Conservation (phyloP, 2,329 filamentous ascomycete genomes). For the Sclerotinia spermophila region DNA sequence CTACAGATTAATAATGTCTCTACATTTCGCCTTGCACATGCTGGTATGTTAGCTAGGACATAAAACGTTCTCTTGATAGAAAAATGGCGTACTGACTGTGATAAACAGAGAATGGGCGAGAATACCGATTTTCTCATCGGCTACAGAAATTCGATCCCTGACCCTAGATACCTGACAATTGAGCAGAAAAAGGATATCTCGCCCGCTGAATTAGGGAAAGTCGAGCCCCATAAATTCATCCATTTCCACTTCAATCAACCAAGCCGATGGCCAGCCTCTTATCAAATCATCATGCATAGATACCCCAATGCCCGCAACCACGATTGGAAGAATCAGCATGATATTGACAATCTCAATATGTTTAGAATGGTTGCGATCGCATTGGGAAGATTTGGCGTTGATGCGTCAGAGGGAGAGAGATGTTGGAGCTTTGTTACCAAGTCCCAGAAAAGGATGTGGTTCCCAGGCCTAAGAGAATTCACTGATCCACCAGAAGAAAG, state of each 20-base stretch:
- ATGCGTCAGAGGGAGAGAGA: not conserved
- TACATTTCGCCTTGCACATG: not conserved
- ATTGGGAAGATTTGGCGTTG: not conserved
- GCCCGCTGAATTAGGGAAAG: not conserved
- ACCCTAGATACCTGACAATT: not conserved
- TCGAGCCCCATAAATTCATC: not conserved
- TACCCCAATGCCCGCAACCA: not conserved
- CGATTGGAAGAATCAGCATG: not conserved
- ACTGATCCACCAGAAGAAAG: not conserved
- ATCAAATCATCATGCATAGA: constrained; percentile 1
- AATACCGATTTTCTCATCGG: no score
- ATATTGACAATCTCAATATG: not conserved
- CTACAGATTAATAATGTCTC: not conserved
- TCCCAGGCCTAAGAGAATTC: not conserved
- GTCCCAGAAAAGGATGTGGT: not conserved
- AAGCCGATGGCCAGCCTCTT: rapidly evolving
- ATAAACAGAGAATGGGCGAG: not conserved
- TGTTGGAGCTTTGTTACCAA: not conserved
- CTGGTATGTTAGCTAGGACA: not conserved
- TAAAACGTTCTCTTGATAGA: not conserved
- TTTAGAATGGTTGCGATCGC: not conserved
- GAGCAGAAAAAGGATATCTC: not conserved
- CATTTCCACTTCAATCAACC: not conserved
- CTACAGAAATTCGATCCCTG: not conserved
- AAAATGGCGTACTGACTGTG: not conserved